These are phyloP conservation scores for Ramaria sp. DNA, from an alignment of 768 basidiomycete species.

Conservation along the genomic window DNA sequence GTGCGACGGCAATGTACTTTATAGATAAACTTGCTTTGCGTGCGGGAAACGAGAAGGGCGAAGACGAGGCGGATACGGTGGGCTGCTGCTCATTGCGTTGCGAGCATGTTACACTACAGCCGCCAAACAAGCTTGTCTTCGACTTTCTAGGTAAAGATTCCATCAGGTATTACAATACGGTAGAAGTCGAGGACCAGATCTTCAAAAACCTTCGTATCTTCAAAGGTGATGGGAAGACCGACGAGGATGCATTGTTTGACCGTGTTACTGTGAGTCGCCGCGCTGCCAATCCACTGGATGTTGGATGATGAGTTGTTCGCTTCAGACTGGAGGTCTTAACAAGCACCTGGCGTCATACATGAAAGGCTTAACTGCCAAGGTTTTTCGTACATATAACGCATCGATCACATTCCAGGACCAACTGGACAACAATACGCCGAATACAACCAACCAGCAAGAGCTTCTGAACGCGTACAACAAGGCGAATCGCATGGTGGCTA, in stretches of 20 bases:
- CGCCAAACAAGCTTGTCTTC: slow-evolving; percentile 81
- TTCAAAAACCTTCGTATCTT: slow-evolving; percentile 98
- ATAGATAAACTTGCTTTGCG: slow-evolving; percentile 95
- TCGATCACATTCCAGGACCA: slow-evolving; percentile 92
- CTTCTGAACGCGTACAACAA: slow-evolving; percentile 96
- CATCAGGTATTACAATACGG: slow-evolving; percentile 91
- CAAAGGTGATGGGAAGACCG: slow-evolving; percentile 79
- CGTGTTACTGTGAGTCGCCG: slow-evolving; percentile 72
- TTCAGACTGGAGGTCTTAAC: slow-evolving; percentile 73
- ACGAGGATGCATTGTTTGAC: slow-evolving; percentile 86
- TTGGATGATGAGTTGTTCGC: slow-evolving; percentile 2
- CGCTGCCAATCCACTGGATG: not conserved
- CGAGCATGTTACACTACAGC: slow-evolving; percentile 89
- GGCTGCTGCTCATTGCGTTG: slow-evolving; percentile 97
- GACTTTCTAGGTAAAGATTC: slow-evolving; percentile 99
- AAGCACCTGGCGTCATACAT: slow-evolving; percentile 89
- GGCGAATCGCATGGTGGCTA: slow-evolving; percentile 94
- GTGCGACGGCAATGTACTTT: slow-evolving; percentile 99
- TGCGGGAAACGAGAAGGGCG: slow-evolving; percentile 99
- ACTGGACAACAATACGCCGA: slow-evolving; percentile 62
- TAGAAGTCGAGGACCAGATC: slow-evolving; percentile 80
- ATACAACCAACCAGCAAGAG: slow-evolving; percentile 75
- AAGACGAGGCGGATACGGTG: slow-evolving; percentile 98
- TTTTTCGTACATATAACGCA: slow-evolving; percentile 99
- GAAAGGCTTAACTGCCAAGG: slow-evolving; percentile 97